A percentile compares a stretch with the other conserved stretches of the same genome.
These are phyloP conservation scores for Zygnema circumcarinatum DNA, from an alignment of 139 green algal species.

Conservation along the genomic window DNA sequence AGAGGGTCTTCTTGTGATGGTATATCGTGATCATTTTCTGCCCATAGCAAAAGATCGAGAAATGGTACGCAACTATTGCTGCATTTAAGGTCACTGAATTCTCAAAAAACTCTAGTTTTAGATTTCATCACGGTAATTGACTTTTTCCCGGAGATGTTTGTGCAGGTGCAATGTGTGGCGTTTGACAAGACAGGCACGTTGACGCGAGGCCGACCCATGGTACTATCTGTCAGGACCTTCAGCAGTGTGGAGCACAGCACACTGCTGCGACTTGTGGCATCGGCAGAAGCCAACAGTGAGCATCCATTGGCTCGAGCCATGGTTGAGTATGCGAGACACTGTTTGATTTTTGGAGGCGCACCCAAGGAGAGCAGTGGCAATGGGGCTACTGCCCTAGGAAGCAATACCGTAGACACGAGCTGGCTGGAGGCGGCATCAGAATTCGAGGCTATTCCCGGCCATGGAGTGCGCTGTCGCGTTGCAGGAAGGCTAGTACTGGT, in stretches of 20 bases:
- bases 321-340: constrained; percentile 67
- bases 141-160: too few relatives aligned
- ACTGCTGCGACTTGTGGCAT: constrained; percentile 72
- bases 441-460: constrained; percentile 50
- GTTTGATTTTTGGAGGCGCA: constrained; percentile 34
- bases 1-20: too few relatives aligned
- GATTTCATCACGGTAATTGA: too few relatives aligned
- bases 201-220: constrained; percentile 76
- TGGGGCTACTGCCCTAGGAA: background rate
- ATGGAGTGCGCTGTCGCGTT: constrained; percentile 54
- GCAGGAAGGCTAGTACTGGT: constrained; percentile 48
- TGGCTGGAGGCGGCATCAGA: constrained; percentile 37
- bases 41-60: too few relatives aligned
- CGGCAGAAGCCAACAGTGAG: constrained; percentile 84
- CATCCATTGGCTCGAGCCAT: constrained; percentile 89
- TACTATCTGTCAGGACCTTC: constrained; percentile 60
- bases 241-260: constrained; percentile 54
- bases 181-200: constrained; percentile 99
- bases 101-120: too few relatives aligned
- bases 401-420: constrained; percentile 10
- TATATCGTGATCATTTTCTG: too few relatives aligned
- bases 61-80: too few relatives aligned
- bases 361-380: background rate
- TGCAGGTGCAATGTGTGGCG: constrained; percentile 71
- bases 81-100: too few relatives aligned